Percentiles rank a stretch among this genome's conserved stretches.
Evolutionary conservation across 1,139 yeast genomes (phyloP).

Genomic region (Entelexis paramagnoliae): DNA sequence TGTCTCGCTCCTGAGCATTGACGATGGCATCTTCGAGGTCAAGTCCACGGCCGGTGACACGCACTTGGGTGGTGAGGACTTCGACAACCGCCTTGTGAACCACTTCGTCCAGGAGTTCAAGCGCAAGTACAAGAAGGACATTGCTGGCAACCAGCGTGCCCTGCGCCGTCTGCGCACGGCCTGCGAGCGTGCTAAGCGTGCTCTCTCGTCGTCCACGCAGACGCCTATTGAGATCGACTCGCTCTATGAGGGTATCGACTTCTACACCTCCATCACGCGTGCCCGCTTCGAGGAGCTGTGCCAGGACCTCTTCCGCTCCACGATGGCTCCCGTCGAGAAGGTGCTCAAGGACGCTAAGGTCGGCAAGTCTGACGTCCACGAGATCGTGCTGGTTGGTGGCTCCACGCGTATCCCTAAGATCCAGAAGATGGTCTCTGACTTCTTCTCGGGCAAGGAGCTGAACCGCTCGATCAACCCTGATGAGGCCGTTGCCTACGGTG

Average conservation of each 20-base stretch:
- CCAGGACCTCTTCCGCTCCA: conserved; percentile 90
- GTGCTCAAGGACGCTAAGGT: conserved; percentile 93
- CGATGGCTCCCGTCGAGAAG: conserved; percentile 96
- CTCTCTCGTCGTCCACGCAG: conserved; percentile 92
- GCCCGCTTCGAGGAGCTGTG: conserved; percentile 98
- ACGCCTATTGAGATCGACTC: conserved; percentile 97
- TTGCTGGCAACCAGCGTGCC: conserved; percentile 89
- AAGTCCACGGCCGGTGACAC: conserved; percentile 99
- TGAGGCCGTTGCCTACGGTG: conserved; percentile 98
- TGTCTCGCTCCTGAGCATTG: conserved; percentile 91
- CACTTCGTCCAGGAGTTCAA: conserved; percentile 92
- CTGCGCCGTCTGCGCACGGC: conserved; percentile 98
- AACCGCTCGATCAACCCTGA: conserved; percentile 97
- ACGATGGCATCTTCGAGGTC: conserved; percentile 98
- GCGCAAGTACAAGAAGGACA: conserved; percentile 91
- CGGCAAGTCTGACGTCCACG: conserved; percentile 80
- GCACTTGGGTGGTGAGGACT: conserved; percentile 99
- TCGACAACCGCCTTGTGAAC: conserved; percentile 91
- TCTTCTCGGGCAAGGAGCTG: conserved; percentile 96
- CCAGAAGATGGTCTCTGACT: conserved; percentile 94
- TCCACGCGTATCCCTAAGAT: conserved; percentile 99
- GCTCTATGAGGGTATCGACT: conserved; percentile 90
- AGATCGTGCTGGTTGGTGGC: conserved; percentile 98
- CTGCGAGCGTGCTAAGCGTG: conserved; percentile 99
- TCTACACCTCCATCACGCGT: conserved; percentile 94